A percentile compares a stretch with the other conserved stretches of the same genome.
Evolutionary conservation across 768 basidiomycete genomes (phyloP).

Genomic region (Phylloporus sp.): DNA sequence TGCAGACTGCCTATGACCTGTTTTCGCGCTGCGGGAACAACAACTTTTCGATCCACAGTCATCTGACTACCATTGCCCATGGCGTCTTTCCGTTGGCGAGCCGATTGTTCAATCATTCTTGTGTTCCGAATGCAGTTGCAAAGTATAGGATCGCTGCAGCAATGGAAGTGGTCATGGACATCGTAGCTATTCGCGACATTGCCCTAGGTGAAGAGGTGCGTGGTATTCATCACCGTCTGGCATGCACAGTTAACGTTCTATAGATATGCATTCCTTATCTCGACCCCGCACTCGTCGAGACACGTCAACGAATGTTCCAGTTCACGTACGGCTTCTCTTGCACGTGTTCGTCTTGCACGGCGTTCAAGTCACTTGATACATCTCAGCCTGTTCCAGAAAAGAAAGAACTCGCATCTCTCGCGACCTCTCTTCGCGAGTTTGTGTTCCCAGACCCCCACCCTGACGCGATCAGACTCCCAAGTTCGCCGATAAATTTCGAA

Average conservation of each 20-base stretch:
- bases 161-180: conserved; percentile 49
- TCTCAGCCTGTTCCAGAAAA: conserved; percentile 37
- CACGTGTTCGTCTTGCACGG: conserved; percentile 52
- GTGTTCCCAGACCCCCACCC: conserved; percentile 30
- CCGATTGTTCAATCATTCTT: conserved; percentile 80
- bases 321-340: conserved; percentile 68
- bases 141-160: conserved; percentile 46
- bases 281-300: conserved; percentile 67
- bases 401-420: conserved; percentile 11
- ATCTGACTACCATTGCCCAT: conserved; percentile 64
- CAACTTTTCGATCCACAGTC: conserved; percentile 74
- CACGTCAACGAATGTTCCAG: conserved; percentile 53
- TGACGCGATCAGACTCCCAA: conserved; percentile 21
- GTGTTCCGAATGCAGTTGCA: conserved; percentile 64
- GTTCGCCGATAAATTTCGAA: conserved; percentile 5
- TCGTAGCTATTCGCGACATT: conserved; percentile 60
- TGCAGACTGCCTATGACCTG: conserved; percentile 26
- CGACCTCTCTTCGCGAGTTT: conserved; percentile 36
- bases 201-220: conserved; percentile 58
- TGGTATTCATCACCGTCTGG: neutral
- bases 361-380: conserved; percentile 34
- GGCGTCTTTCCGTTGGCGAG: conserved; percentile 76
- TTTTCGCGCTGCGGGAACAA: conserved; percentile 72
- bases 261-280: conserved; percentile 74
- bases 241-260: neutral